Evolutionary conservation across 345 rosid genomes (phyloP).

Genomic region (Dipteronia sinensis): DNA sequence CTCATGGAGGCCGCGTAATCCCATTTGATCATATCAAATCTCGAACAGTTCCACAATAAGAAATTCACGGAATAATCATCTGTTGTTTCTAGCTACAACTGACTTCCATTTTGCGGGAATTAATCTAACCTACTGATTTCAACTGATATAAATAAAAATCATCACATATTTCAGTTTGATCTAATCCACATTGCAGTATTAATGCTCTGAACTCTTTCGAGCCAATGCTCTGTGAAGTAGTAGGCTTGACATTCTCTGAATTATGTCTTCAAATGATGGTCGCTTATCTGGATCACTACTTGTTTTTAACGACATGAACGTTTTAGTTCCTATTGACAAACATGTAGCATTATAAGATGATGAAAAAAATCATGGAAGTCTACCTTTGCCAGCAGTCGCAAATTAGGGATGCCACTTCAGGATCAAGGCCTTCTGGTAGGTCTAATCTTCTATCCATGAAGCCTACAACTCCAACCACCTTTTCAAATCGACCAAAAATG

Average conservation of each 20-base stretch:
- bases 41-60: too few relatives aligned
- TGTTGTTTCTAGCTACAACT: too few relatives aligned
- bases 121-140: too few relatives aligned
- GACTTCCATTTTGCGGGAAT: too few relatives aligned
- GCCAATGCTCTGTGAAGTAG: slow-evolving; percentile 37
- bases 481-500: slow-evolving; percentile 6
- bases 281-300: slow-evolving; percentile 67
- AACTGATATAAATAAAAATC: too few relatives aligned
- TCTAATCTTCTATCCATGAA: slow-evolving; percentile 92
- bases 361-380: background rate
- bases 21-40: too few relatives aligned
- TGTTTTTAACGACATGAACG: background rate
- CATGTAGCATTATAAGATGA: background rate
- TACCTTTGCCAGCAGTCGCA: slow-evolving; percentile 82
- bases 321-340: background rate
- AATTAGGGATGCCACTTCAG: slow-evolving; percentile 63
- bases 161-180: background rate
- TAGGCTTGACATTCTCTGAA: slow-evolving; percentile 51
- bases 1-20: too few relatives aligned
- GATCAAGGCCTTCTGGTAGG: slow-evolving; percentile 70
- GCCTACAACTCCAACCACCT: slow-evolving; percentile 90
- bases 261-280: slow-evolving; percentile 77
- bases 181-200: slow-evolving; percentile 12
- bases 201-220: slow-evolving; percentile 18
- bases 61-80: too few relatives aligned